Evolutionary conservation across 805 yeast species (phyloP).

Genomic region (Grigorovia humatica): DNA sequence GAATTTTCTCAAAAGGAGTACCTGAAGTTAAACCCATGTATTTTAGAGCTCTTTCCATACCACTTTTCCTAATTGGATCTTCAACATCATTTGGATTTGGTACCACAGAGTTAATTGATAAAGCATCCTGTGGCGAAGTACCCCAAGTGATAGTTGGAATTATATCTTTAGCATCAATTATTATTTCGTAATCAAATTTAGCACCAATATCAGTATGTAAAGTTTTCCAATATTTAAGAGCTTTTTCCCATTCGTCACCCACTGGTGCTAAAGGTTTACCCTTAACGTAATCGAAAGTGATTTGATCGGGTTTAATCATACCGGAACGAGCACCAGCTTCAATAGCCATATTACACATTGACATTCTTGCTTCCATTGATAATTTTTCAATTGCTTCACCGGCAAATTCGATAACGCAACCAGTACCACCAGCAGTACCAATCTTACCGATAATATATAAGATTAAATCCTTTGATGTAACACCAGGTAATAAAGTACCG

Average conservation of each 20-base stretch:
- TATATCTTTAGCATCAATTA: conserved; percentile 73
- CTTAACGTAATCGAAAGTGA: conserved; percentile 77
- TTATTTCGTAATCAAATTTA: conserved; percentile 72
- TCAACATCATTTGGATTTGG: conserved; percentile 77
- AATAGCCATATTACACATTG: conserved; percentile 98
- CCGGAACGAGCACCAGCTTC: conserved; percentile 99
- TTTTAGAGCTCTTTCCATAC: conserved; percentile 82
- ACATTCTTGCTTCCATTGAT: conserved; percentile 98
- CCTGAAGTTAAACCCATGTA: conserved; percentile 89
- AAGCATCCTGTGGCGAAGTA: conserved; percentile 97
- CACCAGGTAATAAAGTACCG: conserved; percentile 78
- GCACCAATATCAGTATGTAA: conserved; percentile 87
- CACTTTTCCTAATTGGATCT: conserved; percentile 67
- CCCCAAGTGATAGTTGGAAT: conserved; percentile 99
- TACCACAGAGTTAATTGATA: conserved; percentile 80
- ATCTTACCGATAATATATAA: conserved; percentile 91
- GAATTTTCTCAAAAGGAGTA: conserved; percentile 61
- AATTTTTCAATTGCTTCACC: conserved; percentile 87
- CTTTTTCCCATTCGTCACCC: conserved; percentile 94
- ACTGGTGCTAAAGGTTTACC: conserved; percentile 93
- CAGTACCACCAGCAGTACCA: conserved; percentile 99
- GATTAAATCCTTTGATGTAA: conserved; percentile 92
- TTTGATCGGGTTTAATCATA: conserved; percentile 94
- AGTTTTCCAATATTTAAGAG: conserved; percentile 83
- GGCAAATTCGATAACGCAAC: conserved; percentile 91